Evolutionary conservation across 768 basidiomycete species (phyloP).

Genomic region (Xerocomus brunneocitrinus): DNA sequence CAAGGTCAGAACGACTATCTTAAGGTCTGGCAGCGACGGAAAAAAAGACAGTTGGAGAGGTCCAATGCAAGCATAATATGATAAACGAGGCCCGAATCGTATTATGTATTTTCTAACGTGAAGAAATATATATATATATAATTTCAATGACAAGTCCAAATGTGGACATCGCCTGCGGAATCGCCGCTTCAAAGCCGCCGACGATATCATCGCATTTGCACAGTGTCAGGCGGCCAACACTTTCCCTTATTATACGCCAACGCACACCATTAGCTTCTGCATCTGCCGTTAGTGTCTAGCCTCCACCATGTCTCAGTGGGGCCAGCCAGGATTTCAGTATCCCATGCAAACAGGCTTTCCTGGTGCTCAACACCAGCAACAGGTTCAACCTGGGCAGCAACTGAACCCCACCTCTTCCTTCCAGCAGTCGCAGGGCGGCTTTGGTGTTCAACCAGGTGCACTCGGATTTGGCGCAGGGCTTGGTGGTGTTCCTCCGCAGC

Average conservation of each 20-base stretch:
- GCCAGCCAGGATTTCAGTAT: slow-evolving; percentile 66
- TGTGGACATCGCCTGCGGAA: not conserved
- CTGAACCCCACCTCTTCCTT: slow-evolving; percentile 32
- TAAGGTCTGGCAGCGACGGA: too few relatives aligned
- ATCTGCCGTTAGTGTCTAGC: not conserved
- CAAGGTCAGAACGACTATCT: too few relatives aligned
- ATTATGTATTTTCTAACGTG: not conserved
- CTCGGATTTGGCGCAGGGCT: slow-evolving; percentile 31
- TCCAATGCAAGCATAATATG: too few relatives aligned
- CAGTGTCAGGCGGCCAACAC: too few relatives aligned
- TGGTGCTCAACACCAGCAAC: slow-evolving; percentile 40
- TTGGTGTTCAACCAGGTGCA: slow-evolving; percentile 26
- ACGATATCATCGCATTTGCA: not conserved
- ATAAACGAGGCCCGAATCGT: too few relatives aligned
- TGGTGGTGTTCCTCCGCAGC: slow-evolving; percentile 53
- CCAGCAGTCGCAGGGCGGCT: slow-evolving; percentile 38
- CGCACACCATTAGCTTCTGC: not conserved
- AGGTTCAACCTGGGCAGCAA: slow-evolving; percentile 34
- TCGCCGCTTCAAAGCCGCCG: not conserved
- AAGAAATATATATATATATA: not conserved
- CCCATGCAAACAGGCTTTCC: slow-evolving; percentile 70
- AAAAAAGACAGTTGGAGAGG: too few relatives aligned
- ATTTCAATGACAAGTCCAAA: not conserved
- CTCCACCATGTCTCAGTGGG: slow-evolving; percentile 74
- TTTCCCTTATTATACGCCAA: not conserved